Evolutionary conservation across 225 moss, liverwort and hornwort species (phyloP), one percentile per base, ranked within the genome.

Genomic region (Polytrichum commune): DNA sequence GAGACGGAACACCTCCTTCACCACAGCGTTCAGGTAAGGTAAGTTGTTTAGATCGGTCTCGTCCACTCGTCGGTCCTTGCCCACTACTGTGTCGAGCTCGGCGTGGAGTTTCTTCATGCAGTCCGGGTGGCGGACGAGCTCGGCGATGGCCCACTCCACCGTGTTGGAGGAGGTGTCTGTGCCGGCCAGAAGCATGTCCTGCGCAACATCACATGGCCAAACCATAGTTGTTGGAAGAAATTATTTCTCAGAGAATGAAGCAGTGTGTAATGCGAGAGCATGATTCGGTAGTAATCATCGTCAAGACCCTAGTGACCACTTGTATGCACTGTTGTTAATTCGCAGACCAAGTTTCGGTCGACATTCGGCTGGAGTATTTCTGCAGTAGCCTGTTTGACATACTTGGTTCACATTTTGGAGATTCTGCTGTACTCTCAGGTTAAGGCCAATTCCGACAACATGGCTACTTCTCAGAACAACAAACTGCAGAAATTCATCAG

Each of bases 1-100:
- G 35, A 90, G 75, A 1, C 90, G 73, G 5, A 92, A 26, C 0
- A 74, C 67, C 69, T 90, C 92, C 67, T 85, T 88, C 18, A 75
- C 76, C 4, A 88, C 76, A 0, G 85, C 85, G 5, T 80, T 68
- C 55, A 89, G 71, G 71, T 79, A 82, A 0, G 82, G 82, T 22
- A 85, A 62, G 18, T 68, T 60, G 4, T 80, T 60, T 9, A 88
- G 57, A 29, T 88, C 85, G 6, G 67, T 32, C 66, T 85, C 83
- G 4, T 58, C 5, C 29, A 88, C 69, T 16, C 72, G 6, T 4
- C 85, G 55, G 1, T 30, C 8, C 29, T 53, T 81, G 18, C 83
- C 83, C 8, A 79, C 57, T 0, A 83, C 67, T 25, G 46, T n/a
- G 35, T 85, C 85, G 18, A 88, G 62, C 75, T 88, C 85, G 8